Conservation (phyloP, 2,329 filamentous ascomycete species). For the Paracamarosporium sp. region DNA sequence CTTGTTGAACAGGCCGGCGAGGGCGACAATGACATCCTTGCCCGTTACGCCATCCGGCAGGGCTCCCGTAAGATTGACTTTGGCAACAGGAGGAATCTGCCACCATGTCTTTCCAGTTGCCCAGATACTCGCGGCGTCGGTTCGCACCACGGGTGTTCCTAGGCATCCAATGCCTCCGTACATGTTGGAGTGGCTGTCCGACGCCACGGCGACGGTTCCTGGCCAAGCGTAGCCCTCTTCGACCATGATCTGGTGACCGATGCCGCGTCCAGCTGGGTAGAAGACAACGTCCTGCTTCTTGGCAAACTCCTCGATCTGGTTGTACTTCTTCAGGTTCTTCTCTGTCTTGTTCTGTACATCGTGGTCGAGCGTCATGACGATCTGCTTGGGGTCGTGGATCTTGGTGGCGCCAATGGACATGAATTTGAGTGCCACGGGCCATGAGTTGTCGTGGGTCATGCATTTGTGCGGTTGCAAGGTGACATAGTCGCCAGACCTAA, state of each 20-base stretch:
- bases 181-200: conserved; percentile 79
- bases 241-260: conserved; percentile 92
- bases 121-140: conserved; percentile 87
- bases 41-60: conserved; percentile 83
- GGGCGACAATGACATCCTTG: conserved; percentile 91
- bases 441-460: conserved; percentile 89
- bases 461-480: conserved; percentile 73
- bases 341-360: conserved; percentile 85
- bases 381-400: conserved; percentile 73
- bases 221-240: conserved; percentile 88
- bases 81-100: conserved; percentile 84
- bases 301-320: conserved; percentile 82
- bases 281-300: conserved; percentile 77
- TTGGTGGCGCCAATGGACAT: conserved; percentile 81
- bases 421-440: conserved; percentile 79
- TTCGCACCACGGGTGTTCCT: conserved; percentile 83
- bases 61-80: conserved; percentile 77
- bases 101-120: conserved; percentile 85
- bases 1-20: conserved; percentile 85
- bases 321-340: conserved; percentile 82
- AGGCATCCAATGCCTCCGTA: conserved; percentile 82
- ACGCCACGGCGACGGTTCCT: conserved; percentile 80
- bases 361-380: conserved; percentile 86
- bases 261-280: conserved; percentile 78
- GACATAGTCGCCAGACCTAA: conserved; percentile 84